Evolutionary conservation across 805 yeast species (phyloP).

Genomic region (Candida sanyiensis): DNA sequence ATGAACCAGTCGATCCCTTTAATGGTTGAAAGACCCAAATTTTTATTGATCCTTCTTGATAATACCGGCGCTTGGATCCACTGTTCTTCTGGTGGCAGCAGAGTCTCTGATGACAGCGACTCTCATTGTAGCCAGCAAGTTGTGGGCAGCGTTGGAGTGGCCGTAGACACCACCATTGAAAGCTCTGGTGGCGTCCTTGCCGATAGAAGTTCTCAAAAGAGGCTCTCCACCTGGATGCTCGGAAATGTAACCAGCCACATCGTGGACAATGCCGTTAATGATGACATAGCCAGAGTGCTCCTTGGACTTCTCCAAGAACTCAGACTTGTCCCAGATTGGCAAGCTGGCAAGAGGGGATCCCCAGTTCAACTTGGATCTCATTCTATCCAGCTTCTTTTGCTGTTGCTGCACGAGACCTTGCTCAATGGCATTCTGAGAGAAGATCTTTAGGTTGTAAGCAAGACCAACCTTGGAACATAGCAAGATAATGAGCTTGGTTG

Average conservation of each 20-base stretch:
- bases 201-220: slow-evolving; percentile 60
- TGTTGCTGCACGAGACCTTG: slow-evolving; percentile 80
- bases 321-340: slow-evolving; percentile 70
- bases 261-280: slow-evolving; percentile 75
- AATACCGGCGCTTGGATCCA: slow-evolving; percentile 16
- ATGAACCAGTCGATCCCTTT: slow-evolving; percentile 1
- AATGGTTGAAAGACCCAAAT: no score
- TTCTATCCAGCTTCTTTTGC: slow-evolving; percentile 68
- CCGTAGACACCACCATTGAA: slow-evolving; percentile 84
- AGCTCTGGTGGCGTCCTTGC: slow-evolving; percentile 79
- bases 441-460: slow-evolving; percentile 63
- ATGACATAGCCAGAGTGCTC: slow-evolving; percentile 57
- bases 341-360: slow-evolving; percentile 60
- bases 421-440: slow-evolving; percentile 74
- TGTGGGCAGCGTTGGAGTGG: slow-evolving; percentile 83
- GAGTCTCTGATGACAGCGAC: slow-evolving; percentile 72
- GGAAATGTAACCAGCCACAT: slow-evolving; percentile 58
- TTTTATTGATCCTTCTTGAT: slow-evolving; percentile 8
- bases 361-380: slow-evolving; percentile 64
- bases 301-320: slow-evolving; percentile 39
- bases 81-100: slow-evolving; percentile 33
- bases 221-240: slow-evolving; percentile 87
- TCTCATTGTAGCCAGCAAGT: slow-evolving; percentile 75
- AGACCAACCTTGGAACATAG: slow-evolving; percentile 57
- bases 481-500: slow-evolving; percentile 65